Evolutionary conservation across 2,329 filamentous ascomycete genomes (phyloP).

Genomic region (Aphanoascus verrucosus): DNA sequence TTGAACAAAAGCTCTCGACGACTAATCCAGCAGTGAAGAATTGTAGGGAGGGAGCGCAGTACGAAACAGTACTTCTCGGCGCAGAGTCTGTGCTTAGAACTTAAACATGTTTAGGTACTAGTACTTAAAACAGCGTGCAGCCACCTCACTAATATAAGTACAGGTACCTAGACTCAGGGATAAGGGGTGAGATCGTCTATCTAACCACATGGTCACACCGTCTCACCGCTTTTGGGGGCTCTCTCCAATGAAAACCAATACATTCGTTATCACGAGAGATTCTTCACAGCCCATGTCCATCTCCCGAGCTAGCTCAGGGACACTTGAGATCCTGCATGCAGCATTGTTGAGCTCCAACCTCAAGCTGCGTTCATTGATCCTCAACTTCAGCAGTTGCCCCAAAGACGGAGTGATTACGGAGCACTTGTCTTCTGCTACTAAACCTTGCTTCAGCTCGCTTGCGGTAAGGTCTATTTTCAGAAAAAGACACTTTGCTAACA

Average conservation of each 20-base stretch:
- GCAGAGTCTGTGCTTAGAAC: not conserved
- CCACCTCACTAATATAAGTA: not conserved
- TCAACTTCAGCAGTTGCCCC: too few species aligned
- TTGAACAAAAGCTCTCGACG: not conserved
- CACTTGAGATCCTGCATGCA: too few species aligned
- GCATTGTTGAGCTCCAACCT: too few species aligned
- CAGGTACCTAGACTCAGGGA: constrained; percentile 1
- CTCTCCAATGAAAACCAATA: constrained; percentile 4
- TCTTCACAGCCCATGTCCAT: not conserved
- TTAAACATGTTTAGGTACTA: not conserved
- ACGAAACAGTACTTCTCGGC: not conserved
- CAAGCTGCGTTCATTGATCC: too few species aligned
- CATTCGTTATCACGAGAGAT: not conserved
- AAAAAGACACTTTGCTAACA: too few species aligned
- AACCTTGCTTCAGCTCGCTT: too few species aligned
- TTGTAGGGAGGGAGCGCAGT: not conserved
- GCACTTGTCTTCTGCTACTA: too few species aligned
- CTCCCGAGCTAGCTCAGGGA: not conserved
- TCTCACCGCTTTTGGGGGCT: constrained; percentile 7
- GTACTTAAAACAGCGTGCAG: not conserved
- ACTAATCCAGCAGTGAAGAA: not conserved
- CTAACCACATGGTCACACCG: constrained; percentile 6
- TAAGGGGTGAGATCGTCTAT: not conserved
- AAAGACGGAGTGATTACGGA: too few species aligned
- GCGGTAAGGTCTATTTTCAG: too few species aligned